phyloP scores from a whole-genome alignment of 2,329 filamentous ascomycete species.

The Neonectria faginata region DNA sequence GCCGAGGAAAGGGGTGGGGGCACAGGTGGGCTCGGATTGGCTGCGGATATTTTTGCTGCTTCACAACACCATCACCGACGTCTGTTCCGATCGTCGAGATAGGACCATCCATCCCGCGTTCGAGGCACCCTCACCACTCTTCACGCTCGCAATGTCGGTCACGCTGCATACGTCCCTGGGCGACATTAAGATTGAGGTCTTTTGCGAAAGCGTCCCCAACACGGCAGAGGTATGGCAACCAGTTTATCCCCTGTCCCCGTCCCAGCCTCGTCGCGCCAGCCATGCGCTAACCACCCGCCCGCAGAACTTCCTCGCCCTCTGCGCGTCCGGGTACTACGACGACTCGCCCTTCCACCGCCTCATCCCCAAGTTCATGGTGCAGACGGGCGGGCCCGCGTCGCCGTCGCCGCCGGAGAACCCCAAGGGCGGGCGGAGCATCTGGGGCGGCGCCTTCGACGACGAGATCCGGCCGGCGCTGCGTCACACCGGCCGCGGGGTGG shows the following conservation, averaged over 20 bases:
- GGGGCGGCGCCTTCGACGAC: slow-evolving; percentile 79
- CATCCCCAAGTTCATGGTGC: slow-evolving; percentile 84
- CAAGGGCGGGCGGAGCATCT: slow-evolving; percentile 79
- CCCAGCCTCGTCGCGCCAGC: neutral
- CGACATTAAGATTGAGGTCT: slow-evolving; percentile 94
- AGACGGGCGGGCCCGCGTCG: slow-evolving; percentile 74
- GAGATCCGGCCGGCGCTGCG: slow-evolving; percentile 79
- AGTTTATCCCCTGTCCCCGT: neutral
- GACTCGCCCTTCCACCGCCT: slow-evolving; percentile 81
- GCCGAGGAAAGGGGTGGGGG: neutral
- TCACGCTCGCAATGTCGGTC: slow-evolving; percentile 65
- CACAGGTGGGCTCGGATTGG: slow-evolving; percentile 17
- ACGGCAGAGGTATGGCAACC: slow-evolving; percentile 77
- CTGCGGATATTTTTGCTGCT: slow-evolving; percentile 11
- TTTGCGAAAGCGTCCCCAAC: slow-evolving; percentile 94
- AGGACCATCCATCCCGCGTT: neutral
- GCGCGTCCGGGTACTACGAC: slow-evolving; percentile 82
- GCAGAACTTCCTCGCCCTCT: slow-evolving; percentile 89
- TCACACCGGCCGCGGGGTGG: slow-evolving; percentile 75
- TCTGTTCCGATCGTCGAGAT: neutral
- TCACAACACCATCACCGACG: slow-evolving; percentile 8
- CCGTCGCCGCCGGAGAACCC: slow-evolving; percentile 66
- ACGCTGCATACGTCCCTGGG: slow-evolving; percentile 89
- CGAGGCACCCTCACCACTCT: neutral
- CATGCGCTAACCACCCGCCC: slow-evolving; percentile 27